Base-by-base conservation (phyloP, 345 rosid genomes). In the Populus tremula region DNA sequence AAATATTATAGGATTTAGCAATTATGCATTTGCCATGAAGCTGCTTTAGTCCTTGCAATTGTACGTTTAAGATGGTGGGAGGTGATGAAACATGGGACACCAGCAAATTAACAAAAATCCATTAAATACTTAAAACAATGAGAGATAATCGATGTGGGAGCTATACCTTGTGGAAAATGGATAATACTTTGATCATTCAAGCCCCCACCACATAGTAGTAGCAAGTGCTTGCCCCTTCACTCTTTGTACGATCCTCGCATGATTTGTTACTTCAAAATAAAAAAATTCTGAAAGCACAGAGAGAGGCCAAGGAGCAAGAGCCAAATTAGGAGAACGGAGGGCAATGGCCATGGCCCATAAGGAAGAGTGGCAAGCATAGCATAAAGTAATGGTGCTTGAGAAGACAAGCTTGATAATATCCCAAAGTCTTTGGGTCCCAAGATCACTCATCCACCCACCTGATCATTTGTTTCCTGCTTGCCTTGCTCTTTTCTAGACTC, bases 321-420 rank as follows among this genome's bases (percentile, higher is more conserved):
- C 25, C 70, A 36, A 3, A 2, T 36, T 35, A 6, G 41, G 61
- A 59, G 62, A 6, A 20, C 33, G 20, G 12, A 69, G 33, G 10
- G 38, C 18, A 43, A n/a, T 49, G 72, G 56, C 13, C 7, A n/a
- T 11, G 45, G 71, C 23, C 49, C 71, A 27, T 1, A 1, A 1
- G 33, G 29, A 41, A 70, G 21, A 69, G 59, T 56, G 79, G 75
- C 68, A n/a, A 31, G 67, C 69, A 77, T n/a, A 31, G 75, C 29
- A 71, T 29, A 71, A 63, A 78, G 71, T 64, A 23, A 21, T 64
- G 41, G 67, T 20, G 31, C 20, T 7, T 35, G 27, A 29, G 74
- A 41, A 71, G 65, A 54, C 45, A n/a, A 54, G 41, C 74, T 65
- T 69, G 49, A 70, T 54, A 59, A 70, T 61, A 56, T 77, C 47